A percentile compares a stretch with the other conserved stretches of the same genome.
These are phyloP conservation scores for Boletales sp. DNA, from an alignment of 768 basidiomycete species.

Conservation along the genomic window DNA sequence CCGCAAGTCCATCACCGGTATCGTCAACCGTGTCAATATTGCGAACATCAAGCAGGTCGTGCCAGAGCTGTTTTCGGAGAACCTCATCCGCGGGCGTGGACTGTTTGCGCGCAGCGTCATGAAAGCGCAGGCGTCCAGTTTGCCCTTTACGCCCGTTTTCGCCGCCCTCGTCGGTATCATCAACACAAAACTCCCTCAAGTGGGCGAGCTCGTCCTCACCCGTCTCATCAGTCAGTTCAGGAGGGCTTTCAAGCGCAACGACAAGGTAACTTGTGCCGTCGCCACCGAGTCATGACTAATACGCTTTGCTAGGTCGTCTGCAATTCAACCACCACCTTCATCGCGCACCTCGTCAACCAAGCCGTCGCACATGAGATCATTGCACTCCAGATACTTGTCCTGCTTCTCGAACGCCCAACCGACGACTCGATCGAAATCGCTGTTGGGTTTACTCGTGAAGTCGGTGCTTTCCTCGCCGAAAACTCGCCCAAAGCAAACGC, in stretches of 20 bases:
- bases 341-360: constrained; percentile 91
- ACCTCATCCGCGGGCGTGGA: constrained; percentile 89
- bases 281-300: not conserved
- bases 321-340: constrained; percentile 88
- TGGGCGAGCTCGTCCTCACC: constrained; percentile 87
- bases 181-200: constrained; percentile 95
- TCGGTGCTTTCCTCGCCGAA: constrained; percentile 91
- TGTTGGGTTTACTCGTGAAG: constrained; percentile 95
- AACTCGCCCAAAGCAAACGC: constrained; percentile 93
- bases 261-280: constrained; percentile 60
- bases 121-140: constrained; percentile 96
- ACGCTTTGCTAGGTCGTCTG: constrained; percentile 73
- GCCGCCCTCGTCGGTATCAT: constrained; percentile 91
- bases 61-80: constrained; percentile 89
- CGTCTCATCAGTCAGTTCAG: constrained; percentile 94
- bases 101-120: constrained; percentile 92
- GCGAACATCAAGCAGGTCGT: constrained; percentile 93
- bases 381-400: constrained; percentile 89
- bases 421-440: constrained; percentile 99
- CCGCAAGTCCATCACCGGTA: constrained; percentile 96
- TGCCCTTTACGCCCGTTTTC: constrained; percentile 97
- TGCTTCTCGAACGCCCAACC: constrained; percentile 93
- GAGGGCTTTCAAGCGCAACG: constrained; percentile 92
- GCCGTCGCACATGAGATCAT: constrained; percentile 90
- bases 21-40: constrained; percentile 98